Evolutionary conservation across 805 yeast genomes (phyloP).

Genomic region (Soucietia sequanensis): DNA sequence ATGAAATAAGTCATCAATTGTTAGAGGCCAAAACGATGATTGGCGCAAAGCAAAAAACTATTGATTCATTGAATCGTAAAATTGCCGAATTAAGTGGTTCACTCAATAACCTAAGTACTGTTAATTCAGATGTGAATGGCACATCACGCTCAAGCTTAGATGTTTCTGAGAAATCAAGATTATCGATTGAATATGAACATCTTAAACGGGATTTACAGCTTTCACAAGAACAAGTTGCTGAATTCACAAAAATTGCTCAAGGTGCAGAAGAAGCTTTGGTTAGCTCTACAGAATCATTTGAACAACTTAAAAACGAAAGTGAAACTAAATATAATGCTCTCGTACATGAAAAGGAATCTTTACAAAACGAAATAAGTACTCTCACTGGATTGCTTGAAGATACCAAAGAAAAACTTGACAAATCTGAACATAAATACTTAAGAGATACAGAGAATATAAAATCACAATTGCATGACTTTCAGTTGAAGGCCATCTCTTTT

Average conservation of each 20-base stretch:
- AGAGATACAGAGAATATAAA: constrained; percentile 27
- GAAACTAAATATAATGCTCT: constrained; percentile 20
- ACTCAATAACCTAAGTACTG: too few relatives aligned
- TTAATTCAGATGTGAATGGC: too few relatives aligned
- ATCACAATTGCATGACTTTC: constrained; percentile 18
- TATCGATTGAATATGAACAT: constrained; percentile 38
- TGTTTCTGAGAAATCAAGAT: constrained; percentile 5
- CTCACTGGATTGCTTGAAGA: constrained; percentile 20
- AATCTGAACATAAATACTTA: constrained; percentile 15
- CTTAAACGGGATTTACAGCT: constrained; percentile 54
- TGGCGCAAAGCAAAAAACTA: constrained; percentile 34
- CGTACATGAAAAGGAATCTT: constrained; percentile 21
- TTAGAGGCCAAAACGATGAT: constrained; percentile 41
- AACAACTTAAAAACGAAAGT: constrained; percentile 25
- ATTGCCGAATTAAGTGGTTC: constrained; percentile 16
- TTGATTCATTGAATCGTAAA: constrained; percentile 40
- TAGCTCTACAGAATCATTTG: constrained; percentile 55
- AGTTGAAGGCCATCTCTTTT: constrained; percentile 31
- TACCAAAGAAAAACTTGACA: constrained; percentile 20
- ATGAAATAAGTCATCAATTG: constrained; percentile 48
- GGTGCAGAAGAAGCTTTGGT: constrained; percentile 67
- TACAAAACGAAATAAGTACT: constrained; percentile 16
- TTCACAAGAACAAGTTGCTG: constrained; percentile 57
- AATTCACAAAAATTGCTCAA: constrained; percentile 59
- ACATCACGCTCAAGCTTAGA: too few relatives aligned